Percentiles rank a stretch among this genome's conserved stretches.
Conservation (phyloP, 1,139 yeast species). For the Pneumocystis jirovecii region DNA sequence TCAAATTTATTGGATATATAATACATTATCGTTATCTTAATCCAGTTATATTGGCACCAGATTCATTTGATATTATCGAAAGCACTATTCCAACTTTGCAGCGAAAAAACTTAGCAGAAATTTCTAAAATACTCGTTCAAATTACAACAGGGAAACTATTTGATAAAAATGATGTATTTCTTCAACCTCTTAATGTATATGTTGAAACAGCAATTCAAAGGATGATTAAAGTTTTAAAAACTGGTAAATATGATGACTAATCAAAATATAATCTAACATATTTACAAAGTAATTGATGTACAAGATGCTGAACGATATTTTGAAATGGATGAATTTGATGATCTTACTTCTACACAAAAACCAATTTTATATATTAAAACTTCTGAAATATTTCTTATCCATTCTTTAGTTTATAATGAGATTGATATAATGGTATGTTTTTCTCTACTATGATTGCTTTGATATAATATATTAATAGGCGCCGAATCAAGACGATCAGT, state of each 20-base stretch:
- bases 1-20: slow-evolving; percentile 56
- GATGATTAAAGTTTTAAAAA: slow-evolving; percentile 32
- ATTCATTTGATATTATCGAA: slow-evolving; percentile 41
- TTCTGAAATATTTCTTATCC: slow-evolving; percentile 49
- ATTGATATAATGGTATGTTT: slow-evolving; percentile 30
- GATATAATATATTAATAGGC: slow-evolving; percentile 13
- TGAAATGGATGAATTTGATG: slow-evolving; percentile 53
- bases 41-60: slow-evolving; percentile 58
- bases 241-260: slow-evolving; percentile 7
- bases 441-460: slow-evolving; percentile 14
- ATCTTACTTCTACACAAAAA: slow-evolving; percentile 49
- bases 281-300: slow-evolving; percentile 33
- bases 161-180: slow-evolving; percentile 43
- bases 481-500: slow-evolving; percentile 38
- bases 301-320: slow-evolving; percentile 47
- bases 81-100: slow-evolving; percentile 22
- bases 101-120: slow-evolving; percentile 41
- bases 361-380: slow-evolving; percentile 50
- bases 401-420: slow-evolving; percentile 42
- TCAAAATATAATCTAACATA: neutral
- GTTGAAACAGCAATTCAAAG: slow-evolving; percentile 37
- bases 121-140: slow-evolving; percentile 50
- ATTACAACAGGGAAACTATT: slow-evolving; percentile 54
- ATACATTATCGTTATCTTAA: slow-evolving; percentile 48
- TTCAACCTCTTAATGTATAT: slow-evolving; percentile 70